A percentile compares a stretch with the other conserved stretches of the same genome.
These are phyloP conservation scores for Linderniella brevidens DNA, from an alignment of 257 asterid genomes.

Conservation along the genomic window DNA sequence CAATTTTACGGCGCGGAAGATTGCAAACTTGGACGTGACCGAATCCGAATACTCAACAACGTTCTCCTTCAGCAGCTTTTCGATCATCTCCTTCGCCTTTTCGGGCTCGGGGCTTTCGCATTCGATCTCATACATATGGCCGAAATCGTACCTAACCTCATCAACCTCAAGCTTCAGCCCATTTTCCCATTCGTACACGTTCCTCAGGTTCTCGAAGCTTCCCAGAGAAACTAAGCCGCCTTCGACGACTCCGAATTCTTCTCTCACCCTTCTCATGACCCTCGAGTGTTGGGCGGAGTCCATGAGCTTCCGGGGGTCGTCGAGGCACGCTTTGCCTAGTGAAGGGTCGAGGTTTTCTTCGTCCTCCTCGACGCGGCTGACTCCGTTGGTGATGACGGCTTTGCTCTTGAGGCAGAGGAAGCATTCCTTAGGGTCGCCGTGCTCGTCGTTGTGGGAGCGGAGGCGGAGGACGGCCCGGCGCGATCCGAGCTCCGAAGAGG, in stretches of 20 bases:
- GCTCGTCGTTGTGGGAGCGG: conserved; percentile 55
- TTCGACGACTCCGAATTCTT: conserved; percentile 48
- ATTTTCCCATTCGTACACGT: conserved; percentile 57
- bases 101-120: conserved; percentile 90
- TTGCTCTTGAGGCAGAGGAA: conserved; percentile 64
- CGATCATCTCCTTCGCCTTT: conserved; percentile 52
- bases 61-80: conserved; percentile 51
- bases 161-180: conserved; percentile 79
- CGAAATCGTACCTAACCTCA: conserved; percentile 66
- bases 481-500: conserved; percentile 43
- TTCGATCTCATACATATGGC: conserved; percentile 77
- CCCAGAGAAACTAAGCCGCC: conserved; percentile 48
- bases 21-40: conserved; percentile 60
- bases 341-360: conserved; percentile 68
- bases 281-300: conserved; percentile 25
- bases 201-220: conserved; percentile 63
- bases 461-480: conserved; percentile 61
- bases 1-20: conserved; percentile 64
- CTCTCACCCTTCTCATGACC: conserved; percentile 61
- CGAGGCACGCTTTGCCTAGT: conserved; percentile 40
- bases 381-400: conserved; percentile 56
- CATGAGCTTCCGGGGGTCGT: conserved; percentile 28
- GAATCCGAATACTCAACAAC: conserved; percentile 56
- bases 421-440: conserved; percentile 31
- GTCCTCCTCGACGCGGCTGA: conserved; percentile 83